Base-by-base conservation (phyloP, 2,329 filamentous ascomycete species). In the Xylaria sp. region DNA sequence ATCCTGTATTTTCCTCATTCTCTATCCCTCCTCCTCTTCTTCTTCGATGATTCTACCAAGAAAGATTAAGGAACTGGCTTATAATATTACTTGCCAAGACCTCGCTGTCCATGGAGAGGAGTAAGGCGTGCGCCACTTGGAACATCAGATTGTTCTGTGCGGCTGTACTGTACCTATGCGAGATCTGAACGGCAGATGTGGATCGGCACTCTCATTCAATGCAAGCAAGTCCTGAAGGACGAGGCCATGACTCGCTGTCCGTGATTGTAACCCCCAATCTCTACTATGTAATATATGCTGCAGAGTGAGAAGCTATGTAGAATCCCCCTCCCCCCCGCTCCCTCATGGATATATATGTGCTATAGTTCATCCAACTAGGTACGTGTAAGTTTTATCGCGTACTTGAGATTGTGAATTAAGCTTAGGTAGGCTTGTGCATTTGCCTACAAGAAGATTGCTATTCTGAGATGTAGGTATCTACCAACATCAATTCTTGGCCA, bases 141-240 rank as follows among this genome's bases (percentile, higher is more conserved):
- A 55, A 30, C 41, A 60, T 63, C 55, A 46, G 12, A 60, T 64
- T 63, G 36, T 41, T 60, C 45, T 58, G 62, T 61, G 66, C 63
- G 32, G 59, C 59, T 69, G 55, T 66, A 57, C 13, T 57, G 50
- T 46, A 53, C 52, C 62, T 58, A 69, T 63, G 67, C 67, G 64
- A 69, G 67, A 69, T 69, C 67, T 66, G 34, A 45, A 64, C 67
- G 67, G 67, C 67, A 69, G 55, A 66, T 69, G 67, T 69, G 67
- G 67, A 69, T 69, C 67, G 59, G 60, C 63, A 41, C 20, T 56
- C 43, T 63, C 52, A 12, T 55, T 66, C 62, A 36, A 58, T 60
- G 57, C 62, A 45, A 65, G 60, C 56, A 30, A 67, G 32, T 50
- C 57, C 52, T 41, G 30, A n/a, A 50, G n/a, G 36, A 39, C 12